phyloP scores from a whole-genome alignment of 148 eudicot genomes.

The Chenopodium suecicum region DNA sequence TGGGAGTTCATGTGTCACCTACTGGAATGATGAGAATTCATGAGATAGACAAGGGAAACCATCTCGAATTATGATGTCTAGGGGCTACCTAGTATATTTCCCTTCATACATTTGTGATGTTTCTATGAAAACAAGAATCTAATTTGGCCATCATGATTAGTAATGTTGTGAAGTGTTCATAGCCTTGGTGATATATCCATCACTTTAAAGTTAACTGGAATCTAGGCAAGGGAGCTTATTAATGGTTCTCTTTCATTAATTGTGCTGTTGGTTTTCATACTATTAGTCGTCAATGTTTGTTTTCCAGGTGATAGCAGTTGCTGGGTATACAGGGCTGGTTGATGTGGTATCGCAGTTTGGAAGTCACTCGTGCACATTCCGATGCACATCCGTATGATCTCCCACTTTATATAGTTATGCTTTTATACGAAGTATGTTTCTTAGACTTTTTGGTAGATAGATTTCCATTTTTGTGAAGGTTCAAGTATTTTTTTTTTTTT shows the following conservation, averaged over 20 bases:
- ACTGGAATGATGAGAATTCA: neutral
- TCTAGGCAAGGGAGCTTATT: neutral
- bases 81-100: neutral
- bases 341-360: conserved; percentile 88
- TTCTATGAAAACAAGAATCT: too few species aligned
- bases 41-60: too few species aligned
- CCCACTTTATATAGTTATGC: neutral
- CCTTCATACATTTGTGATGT: too few species aligned
- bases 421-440: too few species aligned
- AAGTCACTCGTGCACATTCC: conserved; percentile 85
- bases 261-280: neutral
- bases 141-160: neutral
- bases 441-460: too few species aligned
- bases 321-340: conserved; percentile 85
- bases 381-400: conserved; percentile 40
- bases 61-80: too few species aligned
- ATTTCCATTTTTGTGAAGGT: too few species aligned
- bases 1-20: neutral
- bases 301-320: conserved; percentile 73
- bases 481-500: too few species aligned
- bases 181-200: neutral
- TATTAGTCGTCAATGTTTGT: neutral
- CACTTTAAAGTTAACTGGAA: neutral
- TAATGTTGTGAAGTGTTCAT: neutral
- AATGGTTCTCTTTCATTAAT: neutral